Evolutionary conservation across 1,284 basidiomycete genomes (phyloP).

Genomic region (Gomphus sp.): DNA sequence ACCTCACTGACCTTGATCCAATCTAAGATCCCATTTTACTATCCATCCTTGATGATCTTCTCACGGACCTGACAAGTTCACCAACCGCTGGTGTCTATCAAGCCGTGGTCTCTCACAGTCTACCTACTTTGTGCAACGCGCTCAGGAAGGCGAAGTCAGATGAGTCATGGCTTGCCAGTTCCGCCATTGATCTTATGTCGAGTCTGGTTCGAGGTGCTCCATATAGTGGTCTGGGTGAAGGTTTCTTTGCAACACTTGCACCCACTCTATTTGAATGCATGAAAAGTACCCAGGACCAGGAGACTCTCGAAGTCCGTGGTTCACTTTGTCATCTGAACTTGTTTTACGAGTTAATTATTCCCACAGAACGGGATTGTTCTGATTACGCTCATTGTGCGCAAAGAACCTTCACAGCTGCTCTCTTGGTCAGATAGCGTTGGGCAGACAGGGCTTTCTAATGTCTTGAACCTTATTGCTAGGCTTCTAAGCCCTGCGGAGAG

Average conservation of each 20-base stretch:
- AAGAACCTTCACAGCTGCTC: conserved; percentile 75
- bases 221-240: conserved; percentile 61
- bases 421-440: conserved; percentile 63
- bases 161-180: conserved; percentile 63
- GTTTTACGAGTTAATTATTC: background rate
- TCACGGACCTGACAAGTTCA: conserved; percentile 61
- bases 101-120: conserved; percentile 59
- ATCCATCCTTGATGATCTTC: conserved; percentile 78
- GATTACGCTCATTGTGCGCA: conserved; percentile 79
- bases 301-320: conserved; percentile 65
- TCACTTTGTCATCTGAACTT: background rate
- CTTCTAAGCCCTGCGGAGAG: conserved; percentile 67
- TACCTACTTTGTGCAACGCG: conserved; percentile 63
- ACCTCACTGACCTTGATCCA: background rate
- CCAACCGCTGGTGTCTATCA: conserved; percentile 53
- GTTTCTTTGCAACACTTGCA: conserved; percentile 68
- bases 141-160: conserved; percentile 49
- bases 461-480: conserved; percentile 67
- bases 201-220: conserved; percentile 61
- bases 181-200: conserved; percentile 75
- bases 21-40: conserved; percentile 78
- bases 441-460: conserved; percentile 64
- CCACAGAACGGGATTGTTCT: conserved; percentile 72
- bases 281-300: conserved; percentile 65
- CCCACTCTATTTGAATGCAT: conserved; percentile 67